Base-by-base conservation (phyloP, 1,284 basidiomycete species). In the Cerrena zonata region DNA sequence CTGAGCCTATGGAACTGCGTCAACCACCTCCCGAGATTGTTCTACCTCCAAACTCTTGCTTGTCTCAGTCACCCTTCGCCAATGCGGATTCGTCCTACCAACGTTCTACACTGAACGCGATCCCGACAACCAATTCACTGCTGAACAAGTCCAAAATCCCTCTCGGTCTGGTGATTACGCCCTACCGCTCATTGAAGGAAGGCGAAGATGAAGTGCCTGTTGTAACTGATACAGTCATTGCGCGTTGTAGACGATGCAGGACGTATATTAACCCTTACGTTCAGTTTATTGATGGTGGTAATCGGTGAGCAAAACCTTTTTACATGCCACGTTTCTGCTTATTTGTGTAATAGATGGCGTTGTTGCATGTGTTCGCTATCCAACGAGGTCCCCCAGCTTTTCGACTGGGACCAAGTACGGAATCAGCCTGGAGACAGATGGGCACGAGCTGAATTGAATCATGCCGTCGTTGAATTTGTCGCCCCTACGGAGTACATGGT, bases 401-500 rank as follows among this genome's bases (percentile, higher is more conserved):
- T 99, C 65, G 96, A 99, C 69, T 99, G 95, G 94, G 91, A 99
- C 69, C 91, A 94, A 66, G 81, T 79, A 53, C 86, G 84, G 58
- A 97, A 96, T 66, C 89, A 93, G 70, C 94, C 94, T 13, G 94
- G 91, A 5, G 95, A 99, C 70, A 77, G 96, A 52, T 99, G 95
- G 93, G 75, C 83, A 44, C 85, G 96, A 55, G 84, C 91, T 5
- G 96, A 99, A 72, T 79, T 99, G 54, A 98, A 96, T 66, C 84
- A 93, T 67, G 82, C 86, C 45, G 91, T 91, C 18, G 93, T 99
- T 53, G 96, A 99, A 69, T 99, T 89, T 64, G 89, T 99, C 53
- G 96, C 96, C 2, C 95, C 96, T 7, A 95, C 94, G 1, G 96
- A 99, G 72, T 99, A 99, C 73, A 98, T 99, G 95, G 94, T 94